A percentile compares a stretch with the other conserved stretches of the same genome.
These are phyloP conservation scores for Cephaloascus albidus DNA, from an alignment of 805 yeast species.

Conservation along the genomic window DNA sequence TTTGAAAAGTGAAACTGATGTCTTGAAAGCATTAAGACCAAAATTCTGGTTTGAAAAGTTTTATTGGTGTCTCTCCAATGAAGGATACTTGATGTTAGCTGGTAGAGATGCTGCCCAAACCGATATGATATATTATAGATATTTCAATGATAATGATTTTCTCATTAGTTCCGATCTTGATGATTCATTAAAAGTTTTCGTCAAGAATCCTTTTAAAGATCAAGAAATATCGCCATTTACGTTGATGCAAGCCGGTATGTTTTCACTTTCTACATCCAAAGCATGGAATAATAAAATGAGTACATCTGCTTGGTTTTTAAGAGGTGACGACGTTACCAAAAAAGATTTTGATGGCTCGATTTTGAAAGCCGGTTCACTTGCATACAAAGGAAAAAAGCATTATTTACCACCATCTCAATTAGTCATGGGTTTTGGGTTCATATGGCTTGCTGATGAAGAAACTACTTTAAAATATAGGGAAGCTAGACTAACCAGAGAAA, in stretches of 20 bases:
- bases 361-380: constrained; percentile 54
- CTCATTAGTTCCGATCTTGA: constrained; percentile 69
- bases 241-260: constrained; percentile 80
- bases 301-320: constrained; percentile 81
- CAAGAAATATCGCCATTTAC: constrained; percentile 79
- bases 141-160: constrained; percentile 64
- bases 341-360: constrained; percentile 52
- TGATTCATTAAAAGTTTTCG: constrained; percentile 65
- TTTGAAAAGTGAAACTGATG: constrained; percentile 41
- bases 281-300: constrained; percentile 88
- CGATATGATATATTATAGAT: constrained; percentile 72
- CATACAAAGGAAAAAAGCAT: constrained; percentile 42
- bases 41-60: constrained; percentile 92
- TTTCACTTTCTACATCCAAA: constrained; percentile 68
- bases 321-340: constrained; percentile 60
- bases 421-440: constrained; percentile 82
- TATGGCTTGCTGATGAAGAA: constrained; percentile 63
- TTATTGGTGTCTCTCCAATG: constrained; percentile 88
- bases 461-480: constrained; percentile 23
- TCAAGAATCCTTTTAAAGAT: constrained; percentile 69
- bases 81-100: constrained; percentile 77
- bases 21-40: constrained; percentile 51
- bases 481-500: constrained; percentile 19
- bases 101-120: constrained; percentile 78
- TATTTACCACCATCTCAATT: constrained; percentile 72